Evolutionary conservation across 495 filamentous ascomycete genomes (phyloP), one percentile per base, ranked within the genome.

Genomic region (Penicillium samsonianum): DNA sequence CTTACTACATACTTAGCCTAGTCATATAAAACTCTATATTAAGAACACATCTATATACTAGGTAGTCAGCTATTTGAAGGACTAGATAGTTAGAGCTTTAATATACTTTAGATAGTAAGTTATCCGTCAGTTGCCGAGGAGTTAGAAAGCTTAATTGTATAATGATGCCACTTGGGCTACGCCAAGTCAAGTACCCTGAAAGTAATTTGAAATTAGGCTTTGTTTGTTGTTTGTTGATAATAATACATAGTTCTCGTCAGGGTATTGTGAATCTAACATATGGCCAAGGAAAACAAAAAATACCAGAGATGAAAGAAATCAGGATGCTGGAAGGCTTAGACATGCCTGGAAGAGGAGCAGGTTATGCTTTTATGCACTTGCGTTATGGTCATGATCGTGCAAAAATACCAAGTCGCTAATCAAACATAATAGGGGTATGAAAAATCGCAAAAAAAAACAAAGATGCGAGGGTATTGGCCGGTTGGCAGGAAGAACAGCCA

Each of bases 181-280:
- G n/a, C n/a, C n/a, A n/a, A n/a, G n/a, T 25, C 23, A 25, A 25
- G 4, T 2, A 4, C 2, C 23, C 4, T 25, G 30, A 31, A 31
- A 31, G n/a, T 28, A 30, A 20, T 30, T 20, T 30, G 14, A 23
- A 30, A 30, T 12, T 28, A 17, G 17, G 7, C 12, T 30, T 48
- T 19, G 9, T 19, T 48, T 48, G 8, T 30, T 25, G 12, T 44
- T 6, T 46, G 43, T 25, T 48, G 10, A 11, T 53, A 22, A 30
- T 42, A 10, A 31, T 53, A 42, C 37, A 53, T 52, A 10, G 12
- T 19, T 17, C 12, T 31, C 17, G 3, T 14, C n/a, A 42, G 50
- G 50, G 38, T 53, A 53, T 53, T n/a, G 6, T 53, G 19, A 25
- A 53, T 8, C 38, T 20, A 22, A 50, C 47, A 50, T 43, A 43